Base-by-base conservation (phyloP, 768 basidiomycete species). In the Tylopilus sp. region DNA sequence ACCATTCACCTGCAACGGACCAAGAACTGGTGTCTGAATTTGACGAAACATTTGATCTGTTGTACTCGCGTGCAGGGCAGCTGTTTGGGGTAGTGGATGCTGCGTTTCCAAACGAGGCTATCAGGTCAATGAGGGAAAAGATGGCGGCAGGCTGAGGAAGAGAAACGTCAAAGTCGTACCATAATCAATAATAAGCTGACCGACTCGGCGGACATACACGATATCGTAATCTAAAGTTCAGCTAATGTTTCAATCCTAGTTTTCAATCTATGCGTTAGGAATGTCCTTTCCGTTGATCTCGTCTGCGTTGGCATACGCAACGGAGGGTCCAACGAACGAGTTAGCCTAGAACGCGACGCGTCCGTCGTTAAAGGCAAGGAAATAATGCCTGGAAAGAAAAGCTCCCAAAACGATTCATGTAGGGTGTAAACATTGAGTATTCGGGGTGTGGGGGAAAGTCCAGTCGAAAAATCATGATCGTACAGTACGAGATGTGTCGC, bases 401-500 rank as follows among this genome's bases (percentile, higher is more conserved):
- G 40, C 25, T 43, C 44, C 33, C 13, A 40, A 21, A 40, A 33
- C 20, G 25, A 22, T 47, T 47, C 25, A 44, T 51, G 52, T 58
- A 60, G 61, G 35, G 46, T 60, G 55, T 56, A 28, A 47, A 44
- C 48, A 43, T 51, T 35, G 50, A 11, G 42, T 47, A 39, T 40
- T 20, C 21, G 26, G 40, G 21, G 31, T 42, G 42, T 40, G 9
- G 47, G 50, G 35, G 39, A 13, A 46, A 33, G 57, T 65, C 55
- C 55, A 52, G 46, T 44, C 45, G 44, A 59, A 61, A 61, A 52
- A 59, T 62, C 62, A 46, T 51, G 59, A 52, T 56, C 53, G 52
- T 68, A 62, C 52, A 52, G n/a, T 69, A 71, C 45, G 50, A 47
- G 45, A 47, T 57, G 65, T 52, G 46, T 63, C 48, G 36, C 49